Evolutionary conservation across 2,329 filamentous ascomycete genomes (phyloP), one percentile per base, ranked within the genome.

Genomic region (Fusarium praegraminearum): DNA sequence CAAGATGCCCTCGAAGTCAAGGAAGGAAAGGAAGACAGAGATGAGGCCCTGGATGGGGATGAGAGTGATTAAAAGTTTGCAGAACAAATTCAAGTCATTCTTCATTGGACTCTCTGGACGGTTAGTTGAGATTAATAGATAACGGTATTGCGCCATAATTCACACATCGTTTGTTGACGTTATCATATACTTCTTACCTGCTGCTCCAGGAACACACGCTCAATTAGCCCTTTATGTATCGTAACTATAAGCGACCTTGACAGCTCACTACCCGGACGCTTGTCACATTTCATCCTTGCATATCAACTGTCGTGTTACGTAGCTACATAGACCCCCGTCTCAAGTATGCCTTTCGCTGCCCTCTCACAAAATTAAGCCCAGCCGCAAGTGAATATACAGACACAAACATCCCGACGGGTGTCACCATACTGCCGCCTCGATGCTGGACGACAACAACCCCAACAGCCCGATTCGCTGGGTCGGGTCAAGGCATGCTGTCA

Each of bases 41-140:
- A 90, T 60, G 90, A 91, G 69, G 89, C 88, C 15, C 77, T 90
- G 62, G 88, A 90, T 69, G 87, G 86, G 13, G 84, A 87, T 53
- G 88, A 90, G 65, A 89, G 87, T 71, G 87, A 89, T 58, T 88
- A 46, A 28, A 52, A 30, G 7, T 30, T 6, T 41, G 26, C 16
- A 28, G 76, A 66, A 33, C 22, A 38, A 22, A 51, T 9, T 15
- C 47, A 38, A 20, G 18, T 20, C 6, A 9, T 35, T 26, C 32
- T 8, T 22, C 24, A 11, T n/a, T 26, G 28, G 13, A 22, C 38
- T 24, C 36, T 28, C 8, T 41, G 40, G 33, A 46, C 30, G 54
- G 12, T 15, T 20, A 12, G 38, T 44, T 32, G 22, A 45, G 38
- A 47, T 40, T 24, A 20, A 53, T 55, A 44, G 33, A 60, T 50